Evolutionary conservation across 2,329 filamentous ascomycete genomes (phyloP), one percentile per base, ranked within the genome.

Genomic region (Neocatenulostroma microsporum): DNA sequence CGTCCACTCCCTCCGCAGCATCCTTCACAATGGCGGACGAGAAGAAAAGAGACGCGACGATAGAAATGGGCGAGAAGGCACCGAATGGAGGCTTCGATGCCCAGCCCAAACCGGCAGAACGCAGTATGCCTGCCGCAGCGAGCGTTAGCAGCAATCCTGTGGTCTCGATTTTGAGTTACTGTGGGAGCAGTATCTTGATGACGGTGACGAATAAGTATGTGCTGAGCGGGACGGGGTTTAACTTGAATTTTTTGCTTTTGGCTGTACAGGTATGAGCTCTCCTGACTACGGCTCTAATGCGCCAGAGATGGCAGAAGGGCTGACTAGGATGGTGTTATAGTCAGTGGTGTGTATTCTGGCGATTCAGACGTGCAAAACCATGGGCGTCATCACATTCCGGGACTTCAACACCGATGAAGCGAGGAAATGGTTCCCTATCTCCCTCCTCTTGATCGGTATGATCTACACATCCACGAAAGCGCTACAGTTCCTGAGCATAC

Each of bases 181-280:
- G 91, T 64, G 71, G 83, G 55, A 85, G 89, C 36, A 95, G 88
- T n/a, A 98, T 98, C 59, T 76, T 89, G 62, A 98, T 98, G 91
- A 98, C 91, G 6, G 84, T 95, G n/a, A 91, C 93, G 62, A 98
- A 98, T 70, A 98, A 98, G 73, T 98, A 93, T 62, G 88, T 95
- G 45, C 78, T 98, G 30, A 95, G 86, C 6, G 91, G 91, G 42
- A 73, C 75, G 34, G 76, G 82, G 49, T 98, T 93, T 76, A 98
- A 98, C 66, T 68, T 98, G 55, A 94, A 94, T 66, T 94, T 96
- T 66, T 85, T 98, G 66, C 82, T 95, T 54, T 76, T 98, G 42
- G 82, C 78, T 44, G 74, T 96, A 43, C 91, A 96, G 80, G 89
- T 95, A 76, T 56, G 76, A n/a, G n/a, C n/a, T n/a, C n/a, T n/a